Percentiles rank a stretch among this genome's conserved stretches.
These are phyloP conservation scores for Polysphondylium violaceum DNA, from an alignment of 78 protist genomes.

Conservation along the genomic window DNA sequence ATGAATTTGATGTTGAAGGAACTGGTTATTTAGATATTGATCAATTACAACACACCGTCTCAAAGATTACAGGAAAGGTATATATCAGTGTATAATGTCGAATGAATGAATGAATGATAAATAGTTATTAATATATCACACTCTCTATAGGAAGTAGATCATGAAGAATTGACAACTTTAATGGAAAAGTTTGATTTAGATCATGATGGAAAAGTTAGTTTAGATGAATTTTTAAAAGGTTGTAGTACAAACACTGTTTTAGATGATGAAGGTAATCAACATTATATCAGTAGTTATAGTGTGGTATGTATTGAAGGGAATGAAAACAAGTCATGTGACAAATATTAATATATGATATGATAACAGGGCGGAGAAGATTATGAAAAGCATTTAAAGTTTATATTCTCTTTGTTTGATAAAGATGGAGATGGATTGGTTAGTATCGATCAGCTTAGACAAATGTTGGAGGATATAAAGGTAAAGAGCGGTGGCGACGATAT, in stretches of 20 bases:
- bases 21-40: conserved; percentile 53
- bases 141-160: background rate
- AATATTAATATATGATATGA: too few species aligned
- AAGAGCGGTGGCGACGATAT: conserved; percentile 30
- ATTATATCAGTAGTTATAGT: background rate
- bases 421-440: conserved; percentile 69
- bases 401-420: conserved; percentile 44
- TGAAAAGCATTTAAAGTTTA: conserved; percentile 54
- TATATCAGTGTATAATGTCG: background rate
- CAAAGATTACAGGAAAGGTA: conserved; percentile 46
- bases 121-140: background rate
- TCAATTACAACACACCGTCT: conserved; percentile 34
- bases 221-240: conserved; percentile 55
- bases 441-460: conserved; percentile 40
- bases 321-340: background rate
- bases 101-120: background rate
- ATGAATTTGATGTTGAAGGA: conserved; percentile 48
- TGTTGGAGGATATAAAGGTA: conserved; percentile 54
- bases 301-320: background rate
- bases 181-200: conserved; percentile 8
- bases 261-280: conserved; percentile 12
- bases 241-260: conserved; percentile 13
- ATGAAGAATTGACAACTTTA: conserved; percentile 21
- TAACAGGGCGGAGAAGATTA: conserved; percentile 18
- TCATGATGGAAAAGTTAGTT: conserved; percentile 57